Evolutionary conservation across 2,329 filamentous ascomycete species (phyloP).

Genomic region (Pyricularia pennisetigena): DNA sequence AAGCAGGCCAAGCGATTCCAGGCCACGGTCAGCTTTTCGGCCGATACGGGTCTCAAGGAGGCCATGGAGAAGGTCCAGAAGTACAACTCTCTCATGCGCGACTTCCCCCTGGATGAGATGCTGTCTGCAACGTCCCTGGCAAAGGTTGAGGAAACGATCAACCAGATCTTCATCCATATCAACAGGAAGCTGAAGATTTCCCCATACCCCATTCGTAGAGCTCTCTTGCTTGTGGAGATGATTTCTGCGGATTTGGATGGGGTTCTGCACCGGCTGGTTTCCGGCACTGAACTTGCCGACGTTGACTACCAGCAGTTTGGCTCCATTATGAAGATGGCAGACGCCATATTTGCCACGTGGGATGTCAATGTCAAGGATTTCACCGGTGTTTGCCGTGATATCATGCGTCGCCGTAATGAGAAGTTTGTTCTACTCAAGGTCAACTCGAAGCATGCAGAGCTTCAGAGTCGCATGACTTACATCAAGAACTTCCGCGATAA

Average conservation of each 20-base stretch:
- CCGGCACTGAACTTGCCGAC: constrained; percentile 81
- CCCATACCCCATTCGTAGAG: constrained; percentile 86
- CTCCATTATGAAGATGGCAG: constrained; percentile 71
- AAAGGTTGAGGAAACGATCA: constrained; percentile 82
- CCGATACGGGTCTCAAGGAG: constrained; percentile 93
- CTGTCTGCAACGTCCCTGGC: constrained; percentile 81
- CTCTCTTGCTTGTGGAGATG: constrained; percentile 88
- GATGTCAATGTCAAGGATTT: constrained; percentile 97
- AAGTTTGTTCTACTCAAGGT: constrained; percentile 99
- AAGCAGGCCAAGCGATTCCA: constrained; percentile 97
- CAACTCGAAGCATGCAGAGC: constrained; percentile 72
- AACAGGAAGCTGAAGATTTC: constrained; percentile 98
- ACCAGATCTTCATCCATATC: constrained; percentile 84
- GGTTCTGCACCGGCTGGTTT: constrained; percentile 74
- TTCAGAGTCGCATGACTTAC: constrained; percentile 86
- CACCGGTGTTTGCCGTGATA: constrained; percentile 92
- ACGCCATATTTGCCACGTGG: constrained; percentile 84
- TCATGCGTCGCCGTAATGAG: constrained; percentile 85
- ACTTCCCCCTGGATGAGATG: constrained; percentile 92
- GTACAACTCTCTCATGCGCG: constrained; percentile 97
- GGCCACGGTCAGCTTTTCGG: constrained; percentile 91
- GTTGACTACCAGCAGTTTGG: constrained; percentile 88
- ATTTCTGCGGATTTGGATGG: constrained; percentile 90
- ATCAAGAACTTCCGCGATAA: constrained; percentile 92
- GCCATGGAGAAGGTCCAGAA: constrained; percentile 94